These are phyloP conservation scores for Fraxinus baroniana DNA, from an alignment of 305 asterid genomes.

Conservation along the genomic window DNA sequence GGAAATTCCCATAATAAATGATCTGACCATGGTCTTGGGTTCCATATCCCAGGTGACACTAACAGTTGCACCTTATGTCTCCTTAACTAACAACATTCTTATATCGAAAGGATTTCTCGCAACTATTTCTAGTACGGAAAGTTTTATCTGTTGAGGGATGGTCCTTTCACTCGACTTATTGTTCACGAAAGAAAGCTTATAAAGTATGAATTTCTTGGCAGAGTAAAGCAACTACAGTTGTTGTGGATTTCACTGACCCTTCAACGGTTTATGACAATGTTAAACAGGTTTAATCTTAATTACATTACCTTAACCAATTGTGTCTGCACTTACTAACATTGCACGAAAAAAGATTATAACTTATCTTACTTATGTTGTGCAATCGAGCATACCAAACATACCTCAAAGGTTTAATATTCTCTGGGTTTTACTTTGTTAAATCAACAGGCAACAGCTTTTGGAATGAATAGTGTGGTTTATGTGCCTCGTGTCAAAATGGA, in stretches of 20 bases:
- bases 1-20: constrained; percentile 79
- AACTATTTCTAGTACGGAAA: background rate
- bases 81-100: background rate
- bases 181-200: background rate
- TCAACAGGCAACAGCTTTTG: constrained; percentile 80
- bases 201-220: constrained; percentile 21
- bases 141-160: background rate
- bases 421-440: background rate
- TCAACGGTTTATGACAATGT: constrained; percentile 80
- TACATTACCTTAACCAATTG: background rate
- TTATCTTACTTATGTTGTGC: background rate
- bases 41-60: constrained; percentile 77
- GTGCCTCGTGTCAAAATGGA: constrained; percentile 69
- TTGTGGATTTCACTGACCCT: constrained; percentile 84
- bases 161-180: background rate
- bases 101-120: background rate
- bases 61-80: background rate
- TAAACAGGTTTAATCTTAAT: constrained; percentile 49
- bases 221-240: constrained; percentile 64
- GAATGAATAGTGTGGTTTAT: constrained; percentile 71
- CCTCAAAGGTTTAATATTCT: background rate
- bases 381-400: background rate
- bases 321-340: background rate
- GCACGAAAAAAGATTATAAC: background rate
- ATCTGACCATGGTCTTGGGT: constrained; percentile 75